A percentile compares a stretch with the other conserved stretches of the same genome.
phyloP scores from a whole-genome alignment of 805 yeast genomes.

The Starmerella vaccinii region DNA sequence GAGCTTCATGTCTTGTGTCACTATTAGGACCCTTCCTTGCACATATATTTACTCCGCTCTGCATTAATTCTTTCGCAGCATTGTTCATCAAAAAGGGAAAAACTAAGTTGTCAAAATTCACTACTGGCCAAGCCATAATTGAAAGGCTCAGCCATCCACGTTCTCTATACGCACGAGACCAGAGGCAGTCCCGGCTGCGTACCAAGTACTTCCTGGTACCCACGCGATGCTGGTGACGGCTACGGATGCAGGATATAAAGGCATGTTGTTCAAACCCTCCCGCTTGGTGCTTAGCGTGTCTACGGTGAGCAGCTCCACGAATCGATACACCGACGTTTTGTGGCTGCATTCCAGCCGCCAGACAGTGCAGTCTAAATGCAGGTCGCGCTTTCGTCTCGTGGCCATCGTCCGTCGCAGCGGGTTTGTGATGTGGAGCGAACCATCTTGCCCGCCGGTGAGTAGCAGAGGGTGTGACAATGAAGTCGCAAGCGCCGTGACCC shows the following conservation, averaged over 20 bases:
- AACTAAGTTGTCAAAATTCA: neutral
- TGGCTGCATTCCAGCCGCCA: constrained; percentile 36
- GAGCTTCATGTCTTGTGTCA: no score
- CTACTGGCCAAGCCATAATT: neutral
- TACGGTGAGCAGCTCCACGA: constrained; percentile 36
- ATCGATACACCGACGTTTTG: constrained; percentile 34
- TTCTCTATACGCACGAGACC: constrained; percentile 41
- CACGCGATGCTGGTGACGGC: constrained; percentile 44
- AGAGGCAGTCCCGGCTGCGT: constrained; percentile 42
- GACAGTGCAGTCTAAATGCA: constrained; percentile 22
- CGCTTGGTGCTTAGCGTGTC: constrained; percentile 25
- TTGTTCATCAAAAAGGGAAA: no score
- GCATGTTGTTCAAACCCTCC: constrained; percentile 25
- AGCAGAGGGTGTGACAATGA: constrained; percentile 41
- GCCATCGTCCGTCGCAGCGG: constrained; percentile 29
- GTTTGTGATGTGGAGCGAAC: constrained; percentile 37
- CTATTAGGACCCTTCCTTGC: no score
- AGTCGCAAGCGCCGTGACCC: constrained; percentile 34
- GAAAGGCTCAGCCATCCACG: constrained; percentile 6
- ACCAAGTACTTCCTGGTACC: constrained; percentile 50
- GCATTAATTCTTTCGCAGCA: no score
- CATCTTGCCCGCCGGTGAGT: constrained; percentile 43
- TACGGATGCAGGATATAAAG: constrained; percentile 41
- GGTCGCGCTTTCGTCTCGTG: constrained; percentile 23
- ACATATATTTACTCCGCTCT: no score